A percentile compares a stretch with the other conserved stretches of the same genome.
These are phyloP conservation scores for Penicillium hordei DNA, from an alignment of 2,329 filamentous ascomycete genomes.

Conservation along the genomic window DNA sequence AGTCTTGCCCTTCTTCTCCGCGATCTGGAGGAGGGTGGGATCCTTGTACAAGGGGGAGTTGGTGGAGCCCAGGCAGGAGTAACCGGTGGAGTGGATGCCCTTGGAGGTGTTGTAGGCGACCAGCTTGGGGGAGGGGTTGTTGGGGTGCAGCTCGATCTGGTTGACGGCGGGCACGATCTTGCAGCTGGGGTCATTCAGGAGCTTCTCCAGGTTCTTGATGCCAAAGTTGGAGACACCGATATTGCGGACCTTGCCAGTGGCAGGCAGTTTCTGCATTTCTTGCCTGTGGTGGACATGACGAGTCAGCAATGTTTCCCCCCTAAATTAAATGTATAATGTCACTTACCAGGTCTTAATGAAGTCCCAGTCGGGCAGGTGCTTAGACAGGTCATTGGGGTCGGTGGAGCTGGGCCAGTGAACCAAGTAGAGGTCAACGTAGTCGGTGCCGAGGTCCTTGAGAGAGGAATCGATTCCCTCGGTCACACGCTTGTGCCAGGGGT, in stretches of 20 bases:
- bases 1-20: constrained; percentile 56
- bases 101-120: constrained; percentile 53
- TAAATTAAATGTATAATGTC: not conserved
- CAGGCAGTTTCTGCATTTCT: constrained; percentile 47
- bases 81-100: constrained; percentile 57
- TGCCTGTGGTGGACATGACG: constrained; percentile 19
- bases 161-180: constrained; percentile 53
- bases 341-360: constrained; percentile 70
- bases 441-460: constrained; percentile 62
- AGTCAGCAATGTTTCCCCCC: not conserved
- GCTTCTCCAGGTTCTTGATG: constrained; percentile 74
- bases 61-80: constrained; percentile 57
- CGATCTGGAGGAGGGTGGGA: constrained; percentile 51
- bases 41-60: constrained; percentile 58
- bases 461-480: constrained; percentile 62
- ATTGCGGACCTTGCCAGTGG: constrained; percentile 66
- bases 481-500: constrained; percentile 63
- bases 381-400: constrained; percentile 51
- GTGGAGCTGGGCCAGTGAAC: constrained; percentile 66
- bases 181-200: constrained; percentile 65
- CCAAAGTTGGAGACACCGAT: constrained; percentile 87
- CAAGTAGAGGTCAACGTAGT: constrained; percentile 71
- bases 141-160: constrained; percentile 59
- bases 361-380: constrained; percentile 75
- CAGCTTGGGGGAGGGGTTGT: constrained; percentile 67